Base-by-base conservation (phyloP, 2,329 filamentous ascomycete species). In the Juglanconis oblonga region DNA sequence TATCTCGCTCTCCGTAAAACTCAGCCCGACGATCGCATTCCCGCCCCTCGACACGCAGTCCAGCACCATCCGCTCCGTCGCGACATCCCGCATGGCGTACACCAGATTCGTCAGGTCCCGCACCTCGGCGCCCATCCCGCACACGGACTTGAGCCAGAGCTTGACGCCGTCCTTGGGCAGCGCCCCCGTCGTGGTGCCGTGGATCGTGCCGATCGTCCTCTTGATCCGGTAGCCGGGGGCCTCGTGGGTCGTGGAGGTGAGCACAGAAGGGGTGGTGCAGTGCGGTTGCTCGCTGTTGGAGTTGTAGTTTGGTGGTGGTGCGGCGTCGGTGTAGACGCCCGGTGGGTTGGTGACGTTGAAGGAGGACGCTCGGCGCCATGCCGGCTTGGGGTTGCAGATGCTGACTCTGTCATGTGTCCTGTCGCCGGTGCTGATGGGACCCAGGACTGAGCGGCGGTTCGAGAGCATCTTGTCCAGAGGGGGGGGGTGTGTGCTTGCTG, bases 11-110 rank as follows among this genome's bases (percentile, higher is more conserved):
- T 81, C 76, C 65, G 87, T 84, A 66, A 86, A 87, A 51, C 83
- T 77, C 64, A 87, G 70, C 55, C 79, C 82, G 63, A 87, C 81
- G 65, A 87, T 73, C 32, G 84, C 84, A 68, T 87, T 87, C 8
- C 84, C 84, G 2, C 84, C 84, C 45, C 82, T 76, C 58, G 72
- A 72, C 73, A 85, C 81, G 56, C 81, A 81, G 71, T 87, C 84
- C 24, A 78, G 74, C 9, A 86, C 82, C 50, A 83, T 70, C 31
- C 83, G 76, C 57, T 75, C 74, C 65, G 84, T 79, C n/a, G 83
- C 82, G 60, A 84, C 80, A 66, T 86, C 85, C 55, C 84, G 77
- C 48, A 82, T 81, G 29, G 73, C 77, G 73, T 87, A 86, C 51
- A 87, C 73, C 76, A 87, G 76, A 40, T 77, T 79, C 0, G 84